Base-by-base conservation (phyloP, 2,329 filamentous ascomycete genomes). In the Pestalotiopsis sp. region DNA sequence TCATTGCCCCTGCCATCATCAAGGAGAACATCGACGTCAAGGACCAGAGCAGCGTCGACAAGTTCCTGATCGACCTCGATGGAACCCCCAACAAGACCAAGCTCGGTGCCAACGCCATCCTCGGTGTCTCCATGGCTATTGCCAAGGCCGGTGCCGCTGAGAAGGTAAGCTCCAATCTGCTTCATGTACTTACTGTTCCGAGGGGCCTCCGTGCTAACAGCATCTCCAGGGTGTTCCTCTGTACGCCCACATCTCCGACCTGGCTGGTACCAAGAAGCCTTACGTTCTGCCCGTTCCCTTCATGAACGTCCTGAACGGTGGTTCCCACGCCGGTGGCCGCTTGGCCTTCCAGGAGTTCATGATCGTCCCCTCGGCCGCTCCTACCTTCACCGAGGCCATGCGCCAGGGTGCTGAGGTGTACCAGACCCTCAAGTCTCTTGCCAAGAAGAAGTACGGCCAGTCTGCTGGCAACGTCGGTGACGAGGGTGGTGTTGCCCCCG, bases 401-500 rank as follows among this genome's bases (percentile, higher is more conserved):
- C 95, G 95, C 83, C 94, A 97, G 86, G 96, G 96, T 83, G 86
- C 95, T 78, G 96, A 99, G 86, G 94, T 98, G 78, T 99, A 99
- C 92, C 95, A 98, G 85, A 92, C 93, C 85, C 93, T 99, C 79
- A 99, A 99, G 92, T 79, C 88, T 78, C 90, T 98, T 72, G 95
- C 96, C 83, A 98, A 98, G 93, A 96, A 98, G 93, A 96, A 94
- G 90, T 99, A 99, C 84, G 96, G 96, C 81, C 95, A 97, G 86
- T 98, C 96, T 73, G 96, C 96, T 75, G 96, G 95, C 83, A 99
- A 99, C 83, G 96, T 99, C 75, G 96, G 96, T 85, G 96, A 99
- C 82, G 96, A 99, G 91, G 96, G 96, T 89, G 96, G 96, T 92
- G 96, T 99, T 80, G 96, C 96, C 77, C 96, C 96, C 77, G 95